Base-by-base conservation (phyloP, 805 yeast species). In the Metschnikowia arizonensis region DNA sequence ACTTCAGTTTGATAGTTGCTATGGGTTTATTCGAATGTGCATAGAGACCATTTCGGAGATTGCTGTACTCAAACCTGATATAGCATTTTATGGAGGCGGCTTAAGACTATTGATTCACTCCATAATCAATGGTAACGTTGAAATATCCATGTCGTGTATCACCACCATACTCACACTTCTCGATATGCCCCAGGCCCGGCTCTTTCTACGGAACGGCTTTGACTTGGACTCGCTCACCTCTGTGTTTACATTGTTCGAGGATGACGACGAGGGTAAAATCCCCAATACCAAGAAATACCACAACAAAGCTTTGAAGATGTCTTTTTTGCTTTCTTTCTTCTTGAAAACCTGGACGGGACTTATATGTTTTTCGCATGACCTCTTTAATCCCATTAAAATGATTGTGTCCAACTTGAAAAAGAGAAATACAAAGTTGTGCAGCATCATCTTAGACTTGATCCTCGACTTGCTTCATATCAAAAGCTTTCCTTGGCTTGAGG, bases 291-390 rank as follows among this genome's bases (percentile, higher is more conserved):
- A 47, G 17, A 52, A 33, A 45, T 42, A 50, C 26, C 43, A 53
- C 38, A 39, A 50, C 31, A 78, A 74, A 51, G 65, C 88, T 24
- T 84, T 83, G 46, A 76, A 74, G 47, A 68, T 80, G 11, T 78
- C 89, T 0, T 72, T 77, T 34, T 69, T 88, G 7, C 61, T 91
- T 2, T 66, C 85, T 0, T 60, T 76, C 3, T 65, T 87, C 19
- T 63, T 91, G 40, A 85, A 87, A 49, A 74, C 81, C 28, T 83
- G 91, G 80, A 73, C 85, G 10, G 99, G 99, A 0, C 57, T 89
- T 9, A 73, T 83, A 48, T 77, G 83, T 12, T 77, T 83, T 54
- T 74, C 85, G 1, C 71, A 76, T 45, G 69, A 82, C 51, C 65
- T 79, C 47, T 82, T 79, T 50, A 66, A 68, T 45, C 74, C 83